Conservation (phyloP, 2,329 filamentous ascomycete genomes). For the Fusarium sp. region DNA sequence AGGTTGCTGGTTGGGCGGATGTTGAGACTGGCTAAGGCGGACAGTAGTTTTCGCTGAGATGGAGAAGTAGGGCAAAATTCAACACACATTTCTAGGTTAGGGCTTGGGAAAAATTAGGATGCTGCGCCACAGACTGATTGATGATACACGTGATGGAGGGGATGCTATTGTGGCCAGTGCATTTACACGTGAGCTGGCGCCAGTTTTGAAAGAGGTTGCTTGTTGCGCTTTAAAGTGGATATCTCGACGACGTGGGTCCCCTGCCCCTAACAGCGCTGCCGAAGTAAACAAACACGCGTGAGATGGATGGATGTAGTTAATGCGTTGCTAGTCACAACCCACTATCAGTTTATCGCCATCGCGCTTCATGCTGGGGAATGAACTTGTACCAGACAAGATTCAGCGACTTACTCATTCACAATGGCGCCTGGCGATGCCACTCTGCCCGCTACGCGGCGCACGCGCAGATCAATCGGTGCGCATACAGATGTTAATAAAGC, state of each 20-base stretch:
- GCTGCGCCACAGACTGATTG: neutral
- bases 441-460: slow-evolving; percentile 66
- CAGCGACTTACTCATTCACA: slow-evolving; percentile 35
- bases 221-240: neutral
- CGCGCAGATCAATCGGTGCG: slow-evolving; percentile 77
- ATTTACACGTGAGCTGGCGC: slow-evolving; percentile 37
- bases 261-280: slow-evolving; percentile 29
- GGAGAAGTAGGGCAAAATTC: slow-evolving; percentile 52
- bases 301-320: slow-evolving; percentile 12
- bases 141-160: slow-evolving; percentile 44
- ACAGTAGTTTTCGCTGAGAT: slow-evolving; percentile 51
- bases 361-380: slow-evolving; percentile 33
- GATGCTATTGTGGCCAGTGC: neutral
- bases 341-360: slow-evolving; percentile 43
- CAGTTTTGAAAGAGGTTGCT: neutral
- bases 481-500: slow-evolving; percentile 64
- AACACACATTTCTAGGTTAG: slow-evolving; percentile 22
- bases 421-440: slow-evolving; percentile 58
- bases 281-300: slow-evolving; percentile 57
- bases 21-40: slow-evolving; percentile 46
- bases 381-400: slow-evolving; percentile 25
- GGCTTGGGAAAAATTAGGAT: slow-evolving; percentile 45
- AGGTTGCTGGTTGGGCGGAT: slow-evolving; percentile 50
- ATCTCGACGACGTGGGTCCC: slow-evolving; percentile 34
- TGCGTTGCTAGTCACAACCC: slow-evolving; percentile 17